These are phyloP conservation scores for Solanum clarkiae DNA, from an alignment of 257 asterid species.

Conservation along the genomic window DNA sequence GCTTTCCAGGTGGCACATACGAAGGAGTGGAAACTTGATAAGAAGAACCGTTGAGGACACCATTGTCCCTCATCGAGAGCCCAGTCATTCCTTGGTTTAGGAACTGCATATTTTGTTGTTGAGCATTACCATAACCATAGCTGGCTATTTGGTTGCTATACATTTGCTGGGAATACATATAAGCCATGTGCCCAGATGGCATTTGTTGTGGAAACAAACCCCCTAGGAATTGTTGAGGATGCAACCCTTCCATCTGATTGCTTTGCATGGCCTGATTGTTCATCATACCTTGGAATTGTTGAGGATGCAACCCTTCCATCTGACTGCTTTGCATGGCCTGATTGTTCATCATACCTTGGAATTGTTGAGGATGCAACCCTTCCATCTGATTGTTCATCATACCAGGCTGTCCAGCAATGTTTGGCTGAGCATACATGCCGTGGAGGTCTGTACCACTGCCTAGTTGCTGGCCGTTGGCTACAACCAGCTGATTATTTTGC, in stretches of 20 bases:
- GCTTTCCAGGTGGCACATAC: conserved; percentile 47
- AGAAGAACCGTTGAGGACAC: conserved; percentile 17
- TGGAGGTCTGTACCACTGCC: conserved; percentile 20
- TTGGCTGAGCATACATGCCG: conserved; percentile 35
- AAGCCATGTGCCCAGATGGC: conserved; percentile 63
- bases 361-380: conserved; percentile 29
- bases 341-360: conserved; percentile 17
- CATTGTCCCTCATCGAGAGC: conserved; percentile 58
- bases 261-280: conserved; percentile 27
- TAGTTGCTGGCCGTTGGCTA: conserved; percentile 24
- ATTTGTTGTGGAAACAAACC: conserved; percentile 62
- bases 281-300: conserved; percentile 9
- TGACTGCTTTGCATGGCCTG: conserved; percentile 24
- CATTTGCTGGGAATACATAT: conserved; percentile 68
- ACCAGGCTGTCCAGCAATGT: conserved; percentile 17
- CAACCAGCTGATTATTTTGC: conserved; percentile 9
- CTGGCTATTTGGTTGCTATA: conserved; percentile 57
- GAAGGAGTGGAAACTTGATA: conserved; percentile 31
- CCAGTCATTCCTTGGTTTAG: conserved; percentile 67
- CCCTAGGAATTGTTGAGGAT: conserved; percentile 20
- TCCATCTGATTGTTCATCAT: conserved; percentile 22
- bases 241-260: conserved; percentile 26
- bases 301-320: conserved; percentile 29
- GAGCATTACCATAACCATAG: conserved; percentile 39
- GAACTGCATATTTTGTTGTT: conserved; percentile 52